Evolutionary conservation across 441 rosid genomes (phyloP), one percentile per base, ranked within the genome.

Genomic region (Raphanus hybrid): DNA sequence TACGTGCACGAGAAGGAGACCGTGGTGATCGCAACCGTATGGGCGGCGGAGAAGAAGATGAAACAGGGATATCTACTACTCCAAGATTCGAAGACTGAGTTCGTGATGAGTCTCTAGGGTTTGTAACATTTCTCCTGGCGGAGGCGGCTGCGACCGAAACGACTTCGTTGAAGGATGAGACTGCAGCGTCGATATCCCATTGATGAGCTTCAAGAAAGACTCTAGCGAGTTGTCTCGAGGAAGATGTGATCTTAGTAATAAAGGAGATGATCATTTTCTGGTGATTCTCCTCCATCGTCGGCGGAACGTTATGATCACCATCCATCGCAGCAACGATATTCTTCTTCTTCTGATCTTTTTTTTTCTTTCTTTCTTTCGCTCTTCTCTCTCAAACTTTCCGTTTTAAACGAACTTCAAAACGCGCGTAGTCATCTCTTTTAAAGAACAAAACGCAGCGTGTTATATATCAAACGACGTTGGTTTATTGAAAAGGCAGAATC

Each of bases 141-240:
- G 3, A 10, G 54, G 32, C 67, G 12, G 64, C 34, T 16, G 1
- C 45, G 37, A 76, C 60, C 6, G 73, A 20, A 45, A 64, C 69
- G 85, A 64, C 82, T 75, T 87, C 90, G n/a, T 82, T 71, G 85
- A 90, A 90, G 73, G 86, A 87, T 4, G 93, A 87, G 80, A 88
- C 88, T 79, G 98, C 96, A 55, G 89, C 73, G 82, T 87, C 85
- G 39, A 89, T 84, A 82, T 91, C 82, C 92, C 92, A 90, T 71
- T 80, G 89, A 82, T 87, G 96, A 73, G 84, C 82, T 81, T 93
- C 94, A 14, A 92, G 83, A 87, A 81, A 85, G 74, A 84, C 80
- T 67, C 27, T 70, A 60, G 95, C 98, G 83, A 87, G 87, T 68
- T 88, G 83, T 54, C 70, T 80, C 61, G 89, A 69, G 12, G 91